Evolutionary conservation across 306 rosid species (phyloP), one percentile per base, ranked within the genome.

Genomic region (Corylus americana): DNA sequence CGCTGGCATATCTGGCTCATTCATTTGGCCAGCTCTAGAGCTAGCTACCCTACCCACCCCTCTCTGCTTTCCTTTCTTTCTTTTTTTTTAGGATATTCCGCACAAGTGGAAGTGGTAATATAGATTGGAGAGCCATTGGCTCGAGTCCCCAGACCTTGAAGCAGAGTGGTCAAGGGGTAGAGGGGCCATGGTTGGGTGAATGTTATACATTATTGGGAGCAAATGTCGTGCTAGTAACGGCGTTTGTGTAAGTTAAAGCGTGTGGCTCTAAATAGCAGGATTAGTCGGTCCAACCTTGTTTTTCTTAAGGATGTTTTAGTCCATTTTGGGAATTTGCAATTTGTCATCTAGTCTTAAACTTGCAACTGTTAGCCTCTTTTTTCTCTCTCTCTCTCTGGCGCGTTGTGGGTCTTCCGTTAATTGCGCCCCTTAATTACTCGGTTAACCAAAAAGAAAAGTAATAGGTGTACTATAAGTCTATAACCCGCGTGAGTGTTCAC

Each of bases 1-100:
- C 95, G 37, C 79, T 92, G 14, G 83, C 92, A 51, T 90, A 91
- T 79, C 91, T 92, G 11, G 93, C 92, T 42, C 92, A 84, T 84
- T 83, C 96, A 14, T 89, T 74, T 69, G 92, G 91, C 79, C 90
- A 94, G 77, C 75, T 88, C 83, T 88, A 82, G 57, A 71, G 59
- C 58, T 47, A 31, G 35, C 35, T 31, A 31, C 35, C 35, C 35
- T 31, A 31, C 35, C 35, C 35, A 1, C 35, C 35, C 35, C 35
- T 31, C 35, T 31, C 35, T 45, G 71, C 45, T 20, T 74, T 54
- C 35, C 14, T 13, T 53, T 55, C 14, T 27, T 78, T 20, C 20
- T 53, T 8, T 47, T 45, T 50, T 39, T 8, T 10, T 55, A 50
- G 13, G 13, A 64, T 62, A 42, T 83, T 70, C 44, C 35, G 94